Base-by-base conservation (phyloP, 2,329 filamentous ascomycete species). In the Diaporthe ampelina region DNA sequence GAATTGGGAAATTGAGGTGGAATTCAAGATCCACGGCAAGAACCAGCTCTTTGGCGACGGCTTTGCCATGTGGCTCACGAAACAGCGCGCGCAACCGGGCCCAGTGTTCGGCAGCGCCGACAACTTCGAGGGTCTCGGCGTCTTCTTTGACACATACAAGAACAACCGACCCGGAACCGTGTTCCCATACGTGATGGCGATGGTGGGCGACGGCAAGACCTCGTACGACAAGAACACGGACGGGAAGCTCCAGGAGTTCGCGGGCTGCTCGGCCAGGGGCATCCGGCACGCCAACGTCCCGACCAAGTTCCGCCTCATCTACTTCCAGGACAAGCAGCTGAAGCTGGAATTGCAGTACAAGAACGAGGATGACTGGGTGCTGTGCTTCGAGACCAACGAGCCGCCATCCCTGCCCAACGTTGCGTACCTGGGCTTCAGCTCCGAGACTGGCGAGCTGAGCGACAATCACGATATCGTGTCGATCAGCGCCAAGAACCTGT, bases 61-160 rank as follows among this genome's bases (percentile, higher is more conserved):
- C 77, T 95, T 99, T 85, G 97, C 97, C 77, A 93, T 99, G 90
- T 99, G 97, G 97, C 90, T 99, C 81, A 98, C 96, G 78, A 97
- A 97, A 85, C 92, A 98, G 85, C 94, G 97, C 77, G 95, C 91
- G 43, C 90, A 92, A 79, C 85, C 88, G 74, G 97, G 97, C 21
- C 89, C 92, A 15, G 96, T 99, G 50, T 99, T 99, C 84, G 97
- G 97, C 68, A 93, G 92, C 78, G 88, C 89, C 40, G 96, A 99
- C 85, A 91, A 91, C 77, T 99, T 98, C 79, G 96, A 99, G 83
- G 97, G 97, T 6, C 89, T 99, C 61, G 97, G 95, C 72, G 90
- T 99, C 84, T 98, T 98, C 87, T 91, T 99, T 86, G 97, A 99
- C 83, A 99, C 97, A 58, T 99, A 99, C 89, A 99, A 99, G 91